These are phyloP conservation scores for Penicillium angulare DNA, from an alignment of 495 filamentous ascomycete species.

Conservation along the genomic window DNA sequence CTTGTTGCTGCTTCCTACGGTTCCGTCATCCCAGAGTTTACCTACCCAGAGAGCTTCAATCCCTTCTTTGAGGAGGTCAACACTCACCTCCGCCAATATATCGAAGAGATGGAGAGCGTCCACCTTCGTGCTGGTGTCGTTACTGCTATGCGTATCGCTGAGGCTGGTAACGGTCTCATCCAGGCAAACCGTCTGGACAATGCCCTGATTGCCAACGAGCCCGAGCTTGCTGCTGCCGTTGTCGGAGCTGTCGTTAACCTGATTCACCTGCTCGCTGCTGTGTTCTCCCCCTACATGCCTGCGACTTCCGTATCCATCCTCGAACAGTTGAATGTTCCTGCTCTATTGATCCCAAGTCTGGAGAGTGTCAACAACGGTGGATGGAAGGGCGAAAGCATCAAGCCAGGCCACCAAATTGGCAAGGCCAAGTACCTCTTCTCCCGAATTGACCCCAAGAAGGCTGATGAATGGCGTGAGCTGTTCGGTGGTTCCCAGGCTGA, in stretches of 20 bases:
- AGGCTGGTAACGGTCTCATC: conserved; percentile 76
- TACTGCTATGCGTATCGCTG: conserved; percentile 68
- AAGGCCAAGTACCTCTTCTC: conserved; percentile 81
- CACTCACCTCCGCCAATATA: conserved; percentile 62
- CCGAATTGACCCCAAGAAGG: conserved; percentile 79
- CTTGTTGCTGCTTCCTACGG: conserved; percentile 76
- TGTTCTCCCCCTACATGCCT: conserved; percentile 83
- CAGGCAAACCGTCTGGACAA: conserved; percentile 84
- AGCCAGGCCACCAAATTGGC: conserved; percentile 76
- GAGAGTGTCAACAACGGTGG: conserved; percentile 43
- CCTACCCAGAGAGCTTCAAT: conserved; percentile 41
- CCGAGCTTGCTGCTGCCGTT: conserved; percentile 70
- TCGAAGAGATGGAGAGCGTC: conserved; percentile 68
- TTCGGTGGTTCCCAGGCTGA: conserved; percentile 76
- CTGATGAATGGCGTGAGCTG: conserved; percentile 73
- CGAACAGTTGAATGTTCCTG: conserved; percentile 64
- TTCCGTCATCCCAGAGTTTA: conserved; percentile 67
- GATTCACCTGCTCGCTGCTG: conserved; percentile 71
- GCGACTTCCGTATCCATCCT: conserved; percentile 72
- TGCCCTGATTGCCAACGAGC: conserved; percentile 67
- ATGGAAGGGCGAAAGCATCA: conserved; percentile 61
- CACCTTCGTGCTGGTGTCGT: conserved; percentile 72
- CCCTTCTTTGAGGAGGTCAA: conserved; percentile 56
- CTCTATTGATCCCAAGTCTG: conserved; percentile 60
- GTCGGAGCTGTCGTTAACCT: conserved; percentile 80